A percentile compares a stretch with the other conserved stretches of the same genome.
Conservation (phyloP, 805 yeast species). For the Saturnispora galanensis region DNA sequence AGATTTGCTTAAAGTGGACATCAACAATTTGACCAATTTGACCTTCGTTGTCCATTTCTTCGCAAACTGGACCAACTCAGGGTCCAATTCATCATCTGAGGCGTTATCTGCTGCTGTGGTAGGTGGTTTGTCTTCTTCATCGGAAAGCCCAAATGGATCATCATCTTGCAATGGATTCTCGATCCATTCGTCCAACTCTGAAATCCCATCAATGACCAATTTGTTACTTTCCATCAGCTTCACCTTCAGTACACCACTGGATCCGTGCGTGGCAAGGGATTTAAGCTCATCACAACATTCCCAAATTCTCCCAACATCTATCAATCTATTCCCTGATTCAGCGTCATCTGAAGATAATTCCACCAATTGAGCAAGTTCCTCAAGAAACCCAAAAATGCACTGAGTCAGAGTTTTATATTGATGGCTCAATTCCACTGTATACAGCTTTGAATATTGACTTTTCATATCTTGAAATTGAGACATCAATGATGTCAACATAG, state of each 20-base stretch:
- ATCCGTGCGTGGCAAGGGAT: slow-evolving; percentile 37
- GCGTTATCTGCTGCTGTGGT: slow-evolving; percentile 16
- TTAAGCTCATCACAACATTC: slow-evolving; percentile 45
- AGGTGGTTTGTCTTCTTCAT: slow-evolving; percentile 14
- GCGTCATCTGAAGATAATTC: slow-evolving; percentile 10
- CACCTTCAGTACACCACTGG: slow-evolving; percentile 40
- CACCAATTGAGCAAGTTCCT: slow-evolving; percentile 14
- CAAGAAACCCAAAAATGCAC: background rate
- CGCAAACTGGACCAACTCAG: slow-evolving; percentile 25
- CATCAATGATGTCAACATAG: slow-evolving; percentile 36
- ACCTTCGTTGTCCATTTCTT: slow-evolving; percentile 42
- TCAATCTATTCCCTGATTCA: slow-evolving; percentile 34
- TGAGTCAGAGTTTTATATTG: slow-evolving; percentile 15
- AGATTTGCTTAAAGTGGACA: slow-evolving; percentile 50
- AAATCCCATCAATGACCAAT: slow-evolving; percentile 51
- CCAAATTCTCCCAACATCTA: slow-evolving; percentile 65
- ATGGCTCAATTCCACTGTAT: slow-evolving; percentile 24
- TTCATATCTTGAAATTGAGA: slow-evolving; percentile 30
- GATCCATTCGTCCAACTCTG: slow-evolving; percentile 62
- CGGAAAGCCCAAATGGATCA: slow-evolving; percentile 37
- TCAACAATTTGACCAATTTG: slow-evolving; percentile 46
- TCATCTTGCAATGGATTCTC: slow-evolving; percentile 42
- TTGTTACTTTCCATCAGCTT: slow-evolving; percentile 35
- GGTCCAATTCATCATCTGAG: slow-evolving; percentile 14
- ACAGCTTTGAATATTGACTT: slow-evolving; percentile 25